A percentile compares a stretch with the other conserved stretches of the same genome.
Conservation (phyloP, 805 yeast genomes). For the Myxozyma mucilagina region DNA sequence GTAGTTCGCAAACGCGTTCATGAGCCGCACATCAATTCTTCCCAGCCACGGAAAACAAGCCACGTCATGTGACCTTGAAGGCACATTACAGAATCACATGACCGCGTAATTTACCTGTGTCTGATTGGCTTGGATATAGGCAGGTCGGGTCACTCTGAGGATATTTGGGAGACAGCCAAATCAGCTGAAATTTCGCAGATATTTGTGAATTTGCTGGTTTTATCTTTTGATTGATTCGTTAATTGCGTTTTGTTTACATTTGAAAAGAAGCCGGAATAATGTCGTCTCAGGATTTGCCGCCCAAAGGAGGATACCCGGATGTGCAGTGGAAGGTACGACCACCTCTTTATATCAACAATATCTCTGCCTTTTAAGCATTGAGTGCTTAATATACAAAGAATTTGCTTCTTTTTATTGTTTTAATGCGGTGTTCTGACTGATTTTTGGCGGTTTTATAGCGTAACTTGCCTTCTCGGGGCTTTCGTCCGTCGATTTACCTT, state of each 20-base stretch:
- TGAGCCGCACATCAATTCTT: neutral
- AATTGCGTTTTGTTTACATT: too few relatives aligned
- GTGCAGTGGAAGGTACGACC: constrained; percentile 70
- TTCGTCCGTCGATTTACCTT: constrained; percentile 72
- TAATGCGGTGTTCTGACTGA: neutral
- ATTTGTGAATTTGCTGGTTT: neutral
- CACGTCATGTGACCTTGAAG: neutral
- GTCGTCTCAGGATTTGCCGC: constrained; percentile 73
- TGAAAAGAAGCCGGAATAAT: neutral
- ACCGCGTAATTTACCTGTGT: neutral
- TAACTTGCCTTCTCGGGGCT: constrained; percentile 81
- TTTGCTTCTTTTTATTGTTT: neutral
- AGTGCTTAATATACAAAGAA: neutral
- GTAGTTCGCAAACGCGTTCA: too few relatives aligned
- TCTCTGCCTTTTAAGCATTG: neutral
- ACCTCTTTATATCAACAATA: neutral
- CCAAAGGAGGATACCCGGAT: constrained; percentile 80
- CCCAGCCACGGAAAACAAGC: neutral
- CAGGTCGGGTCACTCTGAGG: neutral
- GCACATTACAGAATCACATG: neutral
- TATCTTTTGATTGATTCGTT: too few relatives aligned
- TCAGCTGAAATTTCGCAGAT: neutral
- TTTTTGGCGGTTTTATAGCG: constrained; percentile 43
- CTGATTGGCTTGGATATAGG: constrained; percentile 5
- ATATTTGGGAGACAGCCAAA: too few relatives aligned